Evolutionary conservation across 2,329 filamentous ascomycete species (phyloP), one percentile per base, ranked within the genome.

Genomic region (Xylaria sp.): DNA sequence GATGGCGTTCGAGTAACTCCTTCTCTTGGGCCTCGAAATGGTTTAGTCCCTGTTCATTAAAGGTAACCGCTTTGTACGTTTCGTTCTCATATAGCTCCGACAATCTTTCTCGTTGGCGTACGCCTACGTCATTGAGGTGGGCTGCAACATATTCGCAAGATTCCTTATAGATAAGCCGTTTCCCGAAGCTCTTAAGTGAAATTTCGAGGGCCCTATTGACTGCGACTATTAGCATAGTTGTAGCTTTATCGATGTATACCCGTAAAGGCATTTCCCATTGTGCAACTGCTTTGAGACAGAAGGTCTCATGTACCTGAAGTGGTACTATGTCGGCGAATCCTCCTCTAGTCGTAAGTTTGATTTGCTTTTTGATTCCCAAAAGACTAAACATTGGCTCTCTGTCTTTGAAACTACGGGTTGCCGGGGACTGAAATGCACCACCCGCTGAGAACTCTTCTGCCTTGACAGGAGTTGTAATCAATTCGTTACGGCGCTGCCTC

Each of bases 291-390:
- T 82, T 74, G 9, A 79, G 76, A 40, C 83, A 85, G 4, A 90
- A 77, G 0, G 79, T 78, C 25, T 86, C 81, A 29, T 87, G 84
- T 0, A 88, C 85, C 27, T 84, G 81, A 0, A 84, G 80, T 0
- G 86, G 82, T 0, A 85, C 82, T 1, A 85, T 78, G 2, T 82
- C 81, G 0, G 84, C 83, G 57, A 86, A 78, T 0, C 86, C 86
- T 0, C 83, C 80, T 29, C 78, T 79, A 17, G 80, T 83, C 11
- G 83, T 83, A 2, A 78, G 73, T 23, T 77, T 74, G 23, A 89
- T 86, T 6, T 85, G 79, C 0, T 79, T 73, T 0, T 81, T 79
- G 0, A 90, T 83, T 33, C 81, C 74, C 2, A 74, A 72, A 1
- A 85, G 46, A 17, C 37, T 51, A 7, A 67, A 5, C 19, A 19